phyloP scores from a whole-genome alignment of 345 rosid genomes.

The Eucalyptus regnans region DNA sequence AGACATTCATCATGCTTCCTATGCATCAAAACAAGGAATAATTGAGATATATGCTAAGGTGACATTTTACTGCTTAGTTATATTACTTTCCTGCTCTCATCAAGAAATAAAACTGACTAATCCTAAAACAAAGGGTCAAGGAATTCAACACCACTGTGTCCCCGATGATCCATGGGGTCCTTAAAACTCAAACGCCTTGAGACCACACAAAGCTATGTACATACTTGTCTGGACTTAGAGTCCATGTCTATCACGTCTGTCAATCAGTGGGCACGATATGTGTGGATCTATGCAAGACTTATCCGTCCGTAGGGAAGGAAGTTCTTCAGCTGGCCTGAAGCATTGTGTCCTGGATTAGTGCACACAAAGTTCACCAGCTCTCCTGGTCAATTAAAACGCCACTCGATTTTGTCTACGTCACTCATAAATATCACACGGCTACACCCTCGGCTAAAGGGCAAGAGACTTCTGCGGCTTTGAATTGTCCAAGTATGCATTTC shows the following conservation, averaged over 20 bases:
- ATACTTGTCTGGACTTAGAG: not conserved
- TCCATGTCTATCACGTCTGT: not conserved
- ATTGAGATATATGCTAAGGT: not conserved
- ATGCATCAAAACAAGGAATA: not conserved
- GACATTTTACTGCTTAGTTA: too few relatives aligned
- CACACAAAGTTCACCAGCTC: not conserved
- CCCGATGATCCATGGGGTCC: not conserved
- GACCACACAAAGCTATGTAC: not conserved
- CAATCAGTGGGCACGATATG: not conserved
- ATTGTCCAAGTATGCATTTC: too few relatives aligned
- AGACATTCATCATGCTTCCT: not conserved
- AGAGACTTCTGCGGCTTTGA: too few relatives aligned
- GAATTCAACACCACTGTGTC: too few relatives aligned
- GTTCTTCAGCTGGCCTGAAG: not conserved
- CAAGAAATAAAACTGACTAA: too few relatives aligned
- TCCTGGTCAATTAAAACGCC: not conserved
- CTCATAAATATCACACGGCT: too few relatives aligned
- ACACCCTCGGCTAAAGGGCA: too few relatives aligned
- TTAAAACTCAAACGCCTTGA: not conserved
- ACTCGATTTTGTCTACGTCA: too few relatives aligned
- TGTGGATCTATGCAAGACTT: not conserved
- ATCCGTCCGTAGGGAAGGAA: not conserved
- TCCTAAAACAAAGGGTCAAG: accelerated
- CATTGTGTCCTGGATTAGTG: not conserved
- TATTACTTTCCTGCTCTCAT: too few relatives aligned